Percentiles rank a stretch among this genome's conserved stretches.
These are phyloP conservation scores for Gnomoniopsis smithogilvyi DNA, from an alignment of 2,329 filamentous ascomycete genomes.

Conservation along the genomic window DNA sequence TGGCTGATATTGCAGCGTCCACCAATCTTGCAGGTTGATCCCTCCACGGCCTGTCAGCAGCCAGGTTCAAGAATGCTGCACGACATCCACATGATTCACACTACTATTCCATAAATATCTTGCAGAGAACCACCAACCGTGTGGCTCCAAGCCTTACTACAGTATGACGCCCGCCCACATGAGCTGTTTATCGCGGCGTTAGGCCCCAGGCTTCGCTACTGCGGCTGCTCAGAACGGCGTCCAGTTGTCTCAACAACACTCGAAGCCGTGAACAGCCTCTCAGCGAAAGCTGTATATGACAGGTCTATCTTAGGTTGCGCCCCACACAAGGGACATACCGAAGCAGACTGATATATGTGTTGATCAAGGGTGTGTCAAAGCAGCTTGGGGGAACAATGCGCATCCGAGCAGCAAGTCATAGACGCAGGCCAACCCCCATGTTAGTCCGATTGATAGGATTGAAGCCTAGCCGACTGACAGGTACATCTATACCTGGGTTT, in stretches of 20 bases:
- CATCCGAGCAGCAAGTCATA: background rate
- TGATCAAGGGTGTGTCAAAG: background rate
- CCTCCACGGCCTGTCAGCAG: background rate
- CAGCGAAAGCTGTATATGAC: background rate
- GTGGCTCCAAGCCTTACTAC: background rate
- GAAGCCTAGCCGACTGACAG: background rate
- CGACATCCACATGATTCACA: background rate
- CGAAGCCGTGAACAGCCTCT: background rate
- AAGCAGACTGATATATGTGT: background rate
- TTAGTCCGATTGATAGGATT: background rate
- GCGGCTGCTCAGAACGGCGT: background rate
- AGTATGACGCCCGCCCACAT: background rate
- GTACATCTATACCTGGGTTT: slow-evolving; percentile 1
- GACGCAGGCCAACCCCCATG: background rate
- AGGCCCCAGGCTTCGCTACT: background rate
- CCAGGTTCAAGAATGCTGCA: background rate
- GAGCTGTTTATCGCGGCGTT: background rate
- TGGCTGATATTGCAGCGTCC: background rate
- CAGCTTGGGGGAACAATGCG: background rate
- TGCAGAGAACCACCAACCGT: background rate
- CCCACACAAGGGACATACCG: background rate
- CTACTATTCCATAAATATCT: background rate
- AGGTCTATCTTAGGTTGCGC: background rate
- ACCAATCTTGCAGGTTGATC: background rate
- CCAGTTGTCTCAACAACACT: background rate